Evolutionary conservation across 495 filamentous ascomycete genomes (phyloP), one percentile per base, ranked within the genome.

Genomic region (Neurospora pannonica): DNA sequence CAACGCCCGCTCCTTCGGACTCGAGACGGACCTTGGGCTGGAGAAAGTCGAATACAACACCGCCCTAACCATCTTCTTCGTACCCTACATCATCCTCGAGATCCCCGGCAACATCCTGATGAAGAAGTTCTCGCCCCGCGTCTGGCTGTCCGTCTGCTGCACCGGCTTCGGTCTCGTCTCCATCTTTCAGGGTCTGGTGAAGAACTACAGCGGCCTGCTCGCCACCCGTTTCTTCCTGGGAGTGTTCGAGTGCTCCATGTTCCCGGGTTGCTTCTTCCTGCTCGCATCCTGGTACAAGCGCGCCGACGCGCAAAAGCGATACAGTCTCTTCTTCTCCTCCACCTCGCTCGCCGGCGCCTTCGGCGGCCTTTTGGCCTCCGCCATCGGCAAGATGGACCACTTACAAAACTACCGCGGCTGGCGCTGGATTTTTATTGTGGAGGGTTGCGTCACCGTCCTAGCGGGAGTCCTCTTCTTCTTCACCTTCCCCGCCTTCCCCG

Each of bases 91-190:
- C 75, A 75, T 95, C 69, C 91, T 91, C 76, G 95, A 93, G 81
- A 96, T 98, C 71, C 96, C 95, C 3, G 94, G 92, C 70, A 98
- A 98, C 78, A 89, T 97, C 71, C 78, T 97, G 21, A 84, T 98
- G 36, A 97, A 97, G 82, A 89, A 88, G 74, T 85, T 97, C 74
- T 91, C 88, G 73, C 95, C 95, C 3, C 89, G 91, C 75, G 84
- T 96, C 69, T 98, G 95, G 95, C 80, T 96, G 54, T 89, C 92
- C 0, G 72, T 85, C 69, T 97, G 94, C 80, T 97, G 97, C 91
- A 89, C 95, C 77, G 80, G 88, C 36, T 98, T 97, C 76, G 95
- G 95, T 11, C 74, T 97, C 9, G 88, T 91, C 15, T 92, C 91
- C 40, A 84, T 92, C 21, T 89, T 89, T 76, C 94, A 97, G 82